Evolutionary conservation across 768 basidiomycete genomes (phyloP), one percentile per base, ranked within the genome.

Genomic region (Boletus vermiculosoides): DNA sequence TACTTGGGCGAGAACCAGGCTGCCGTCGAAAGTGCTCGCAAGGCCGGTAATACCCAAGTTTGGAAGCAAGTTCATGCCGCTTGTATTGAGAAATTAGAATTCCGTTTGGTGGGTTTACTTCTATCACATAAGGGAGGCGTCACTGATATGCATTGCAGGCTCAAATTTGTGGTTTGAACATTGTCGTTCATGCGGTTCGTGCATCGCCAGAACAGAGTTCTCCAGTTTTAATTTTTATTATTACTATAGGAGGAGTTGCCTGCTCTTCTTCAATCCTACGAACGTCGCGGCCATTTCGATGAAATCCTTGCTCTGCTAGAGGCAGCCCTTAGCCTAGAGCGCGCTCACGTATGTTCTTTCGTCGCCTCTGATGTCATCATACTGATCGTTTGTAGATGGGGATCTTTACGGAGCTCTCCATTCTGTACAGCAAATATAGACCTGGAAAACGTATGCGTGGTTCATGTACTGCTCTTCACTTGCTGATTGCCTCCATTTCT

Each of bases 61-160:
- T 99, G 97, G 97, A 98, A 98, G 75, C 97, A 98, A 72, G 97
- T 99, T 50, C 96, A 98, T 63, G 90, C 94, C 23, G 97, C 97
- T 40, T 99, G 97, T 76, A 88, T 99, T 55, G 96, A 97, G 78
- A 98, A 98, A 79, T 77, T 82, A 53, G 97, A 99, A 71, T 98
- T 98, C 85, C 89, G 94, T 57, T 73, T 98, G 73, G 87, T 86
- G 51, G 25, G 80, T 73, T 11, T 41, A 31, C 25, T 57, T 45
- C n/a, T n/a, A 9, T 22, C 41, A 1, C 15, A 30, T 5, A 39
- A 20, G 13, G 13, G 36, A 22, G 36, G 41, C 59, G 36, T 62
- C 56, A 52, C 47, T 62, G 48, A 61, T 33, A 11, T 41, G 5
- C 16, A 33, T 41, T 60, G 40, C 59, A 86, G 86, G 96, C 97